Conservation (phyloP, 345 rosid species). For the Rhizophora apiculata region DNA sequence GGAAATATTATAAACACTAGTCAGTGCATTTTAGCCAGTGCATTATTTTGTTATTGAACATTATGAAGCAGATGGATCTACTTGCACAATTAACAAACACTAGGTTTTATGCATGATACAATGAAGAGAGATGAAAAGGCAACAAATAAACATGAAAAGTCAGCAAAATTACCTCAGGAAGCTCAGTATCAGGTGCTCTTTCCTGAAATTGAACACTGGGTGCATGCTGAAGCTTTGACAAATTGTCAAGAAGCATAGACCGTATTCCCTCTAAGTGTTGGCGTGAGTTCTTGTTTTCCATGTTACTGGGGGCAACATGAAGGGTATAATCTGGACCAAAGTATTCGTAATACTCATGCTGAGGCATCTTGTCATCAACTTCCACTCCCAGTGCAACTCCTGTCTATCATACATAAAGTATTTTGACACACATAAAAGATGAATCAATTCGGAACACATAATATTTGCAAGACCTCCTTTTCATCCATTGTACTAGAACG, state of each 20-base stretch:
- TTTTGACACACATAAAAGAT: slow-evolving; percentile 2
- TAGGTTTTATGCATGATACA: not conserved
- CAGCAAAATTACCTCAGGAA: slow-evolving; percentile 24
- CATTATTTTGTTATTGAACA: too few species aligned
- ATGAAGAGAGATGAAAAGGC: not conserved
- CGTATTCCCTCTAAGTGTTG: slow-evolving; percentile 78
- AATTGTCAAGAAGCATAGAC: slow-evolving; percentile 74
- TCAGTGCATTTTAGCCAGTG: too few species aligned
- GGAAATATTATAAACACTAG: too few species aligned
- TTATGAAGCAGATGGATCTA: too few species aligned
- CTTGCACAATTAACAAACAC: too few species aligned
- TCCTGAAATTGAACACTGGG: slow-evolving; percentile 95
- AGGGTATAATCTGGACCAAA: slow-evolving; percentile 75
- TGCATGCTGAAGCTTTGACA: slow-evolving; percentile 93
- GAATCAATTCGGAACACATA: not conserved
- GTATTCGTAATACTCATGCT: slow-evolving; percentile 73
- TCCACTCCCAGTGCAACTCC: slow-evolving; percentile 71
- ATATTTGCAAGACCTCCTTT: not conserved
- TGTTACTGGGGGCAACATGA: slow-evolving; percentile 69
- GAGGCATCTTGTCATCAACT: slow-evolving; percentile 77
- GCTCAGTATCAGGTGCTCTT: slow-evolving; percentile 68
- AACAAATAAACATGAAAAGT: not conserved
- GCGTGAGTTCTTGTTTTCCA: slow-evolving; percentile 66
- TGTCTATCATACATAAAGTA: slow-evolving; percentile 35
- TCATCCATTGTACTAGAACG: not conserved